Evolutionary conservation across 768 basidiomycete species (phyloP), one percentile per base, ranked within the genome.

Genomic region (Leucosporidium scottii): DNA sequence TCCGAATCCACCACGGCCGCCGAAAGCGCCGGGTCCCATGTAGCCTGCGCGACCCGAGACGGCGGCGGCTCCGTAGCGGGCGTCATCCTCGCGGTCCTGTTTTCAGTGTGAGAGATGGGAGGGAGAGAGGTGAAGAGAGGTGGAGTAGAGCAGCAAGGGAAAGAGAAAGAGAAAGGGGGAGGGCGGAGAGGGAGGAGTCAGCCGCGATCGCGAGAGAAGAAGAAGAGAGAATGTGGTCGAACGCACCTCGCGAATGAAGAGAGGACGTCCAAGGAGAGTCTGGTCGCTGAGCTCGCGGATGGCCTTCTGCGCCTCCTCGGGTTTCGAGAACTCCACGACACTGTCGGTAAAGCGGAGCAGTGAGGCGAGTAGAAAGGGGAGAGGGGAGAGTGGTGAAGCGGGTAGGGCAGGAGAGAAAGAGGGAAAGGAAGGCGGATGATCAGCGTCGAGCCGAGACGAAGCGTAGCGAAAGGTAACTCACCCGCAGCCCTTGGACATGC

Each of bases 401-500:
- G 39, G 39, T 36, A 12, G 34, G 5, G 34, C 6, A 12, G 34
- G 34, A 36, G 34, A 12, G 34, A 17, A 28, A 1, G 6, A 12
- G n/a, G 21, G 13, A 28, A 31, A 23, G 36, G 17, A 23, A 53
- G 27, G 34, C 34, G 34, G 10, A 34, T 34, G 12, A 48, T 54
- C 28, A 56, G 30, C 30, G n/a, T 34, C 12, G 47, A 34, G 55
- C 8, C 47, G 27, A 15, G 20, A 53, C 9, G 4, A 23, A 27
- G 39, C 25, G 8, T 5, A 44, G 13, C 8, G 18, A 48, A 28
- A 56, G 51, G 27, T 5, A 10, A 84, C 93, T 80, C 76, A 97
- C 96, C 94, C 94, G 87, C 94, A 99, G 78, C 94, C 94, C 79
- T 99, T 99, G 30, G 93, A 97, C 63, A 94, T 85, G 36, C 94